These are phyloP conservation scores for Coix lacrymajobi DNA, from an alignment of 176 grass and related monocot species.

Conservation along the genomic window DNA sequence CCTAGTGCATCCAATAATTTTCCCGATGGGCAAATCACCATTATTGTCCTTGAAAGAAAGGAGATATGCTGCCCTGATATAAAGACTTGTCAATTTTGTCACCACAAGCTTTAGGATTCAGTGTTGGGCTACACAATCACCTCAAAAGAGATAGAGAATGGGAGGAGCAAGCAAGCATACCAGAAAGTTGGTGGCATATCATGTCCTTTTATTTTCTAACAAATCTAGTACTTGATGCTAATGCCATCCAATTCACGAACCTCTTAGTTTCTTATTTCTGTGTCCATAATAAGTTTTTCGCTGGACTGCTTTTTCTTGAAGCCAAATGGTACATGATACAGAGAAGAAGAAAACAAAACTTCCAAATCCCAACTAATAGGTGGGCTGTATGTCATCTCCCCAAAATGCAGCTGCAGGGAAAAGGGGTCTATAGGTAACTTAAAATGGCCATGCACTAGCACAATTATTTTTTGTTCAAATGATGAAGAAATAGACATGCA, in stretches of 20 bases:
- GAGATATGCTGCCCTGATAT: constrained; percentile 19
- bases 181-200: constrained; percentile 26
- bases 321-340: background rate
- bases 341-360: background rate
- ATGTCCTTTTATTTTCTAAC: constrained; percentile 14
- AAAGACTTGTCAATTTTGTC: constrained; percentile 22
- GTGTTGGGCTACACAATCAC: constrained; percentile 19
- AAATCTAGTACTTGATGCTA: constrained; percentile 34
- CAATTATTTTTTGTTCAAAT: background rate
- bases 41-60: constrained; percentile 27
- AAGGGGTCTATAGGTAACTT: background rate
- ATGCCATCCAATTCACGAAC: constrained; percentile 48
- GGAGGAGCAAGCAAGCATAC: constrained; percentile 53
- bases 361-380: background rate
- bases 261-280: constrained; percentile 17
- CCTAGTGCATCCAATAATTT: constrained; percentile 30
- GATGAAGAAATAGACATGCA: background rate
- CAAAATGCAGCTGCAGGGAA: background rate
- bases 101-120: constrained; percentile 27
- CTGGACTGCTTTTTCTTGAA: constrained; percentile 4
- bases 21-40: constrained; percentile 4
- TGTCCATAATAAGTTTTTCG: background rate
- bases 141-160: constrained; percentile 31
- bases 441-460: background rate
- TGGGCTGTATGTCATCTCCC: background rate